Base-by-base conservation (phyloP, 2,329 filamentous ascomycete species). In the Clonostachys rosea region DNA sequence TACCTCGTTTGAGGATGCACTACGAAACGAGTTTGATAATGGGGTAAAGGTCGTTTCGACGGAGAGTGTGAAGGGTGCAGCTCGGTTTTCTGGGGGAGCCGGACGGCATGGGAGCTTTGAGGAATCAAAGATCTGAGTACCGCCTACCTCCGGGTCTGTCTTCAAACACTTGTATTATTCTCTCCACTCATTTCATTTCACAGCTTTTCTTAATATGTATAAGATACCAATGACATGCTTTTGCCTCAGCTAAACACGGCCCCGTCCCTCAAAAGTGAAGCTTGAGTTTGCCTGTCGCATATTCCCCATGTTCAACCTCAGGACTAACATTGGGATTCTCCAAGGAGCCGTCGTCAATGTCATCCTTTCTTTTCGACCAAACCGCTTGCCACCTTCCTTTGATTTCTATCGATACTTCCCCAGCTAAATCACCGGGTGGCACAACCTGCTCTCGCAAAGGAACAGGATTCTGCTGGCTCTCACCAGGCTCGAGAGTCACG, bases 1-100 rank as follows among this genome's bases (percentile, higher is more conserved):
- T 1, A 52, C 50, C 0, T 72, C 67, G 3, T 71, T 81, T 12
- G 65, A 74, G 40, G 74, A 81, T 54, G 78, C 76, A 1, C 47
- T 79, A 59, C 57, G 56, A 35, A 64, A 64, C 50, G 77, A 80
- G 52, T 78, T 69, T 54, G 63, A 70, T 5, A 56, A 67, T 30
- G 75, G 74, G 0, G 51, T 65, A 3, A 57, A 58, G 34, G 68
- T 75, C 1, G 56, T 79, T n/a, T 51, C 53, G 14, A 54, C 52
- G 13, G 75, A 79, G 57, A 69, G 71, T 40, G 55, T 73, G 1
- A 42, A 46, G 6, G 57, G 57, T 1, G 57, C 57, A 1, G 42
- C 47, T 1, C 50, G 40, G 35, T 56, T 56, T 34, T 47, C 34
- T 35, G 33, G 24, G 2, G 50, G 50, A 2, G 48, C 43, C 14